These are phyloP conservation scores for Trichosporon sp. DNA, from an alignment of 1,284 basidiomycete genomes.

Conservation along the genomic window DNA sequence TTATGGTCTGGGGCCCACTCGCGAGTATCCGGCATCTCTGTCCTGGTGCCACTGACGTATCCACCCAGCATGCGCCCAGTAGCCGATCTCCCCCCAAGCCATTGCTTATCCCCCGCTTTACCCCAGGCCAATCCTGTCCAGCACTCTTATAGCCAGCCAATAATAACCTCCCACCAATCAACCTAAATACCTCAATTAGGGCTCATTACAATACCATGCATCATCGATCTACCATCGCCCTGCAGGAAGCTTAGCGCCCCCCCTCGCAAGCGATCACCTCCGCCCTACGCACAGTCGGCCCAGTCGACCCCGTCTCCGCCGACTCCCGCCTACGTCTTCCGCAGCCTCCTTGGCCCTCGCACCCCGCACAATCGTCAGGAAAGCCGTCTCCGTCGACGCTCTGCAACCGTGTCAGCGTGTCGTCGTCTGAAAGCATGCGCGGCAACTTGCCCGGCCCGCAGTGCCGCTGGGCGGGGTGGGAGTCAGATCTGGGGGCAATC, in stretches of 20 bases:
- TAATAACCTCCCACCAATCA: background rate
- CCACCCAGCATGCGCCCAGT: no score
- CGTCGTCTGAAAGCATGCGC: no score
- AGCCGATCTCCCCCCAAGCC: no score
- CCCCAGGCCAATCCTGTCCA: constrained; percentile 1
- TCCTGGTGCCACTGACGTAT: constrained; percentile 5
- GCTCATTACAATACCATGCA: constrained; percentile 9
- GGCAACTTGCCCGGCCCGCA: no score
- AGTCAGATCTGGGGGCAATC: background rate
- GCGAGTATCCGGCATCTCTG: background rate
- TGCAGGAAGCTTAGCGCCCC: background rate
- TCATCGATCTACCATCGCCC: background rate
- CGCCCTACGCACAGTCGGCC: background rate
- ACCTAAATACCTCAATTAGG: constrained; percentile 2
- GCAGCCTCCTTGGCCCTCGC: background rate
- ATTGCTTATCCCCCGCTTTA: background rate
- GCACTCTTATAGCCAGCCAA: background rate
- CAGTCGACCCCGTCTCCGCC: background rate
- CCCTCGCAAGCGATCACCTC: constrained; percentile 1
- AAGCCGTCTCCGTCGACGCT: constrained; percentile 47
- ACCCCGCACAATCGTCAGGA: constrained; percentile 47
- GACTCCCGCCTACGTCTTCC: background rate
- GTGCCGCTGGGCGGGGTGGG: background rate
- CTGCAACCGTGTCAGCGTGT: constrained; percentile 24
- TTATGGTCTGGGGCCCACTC: constrained; percentile 2